Evolutionary conservation across 495 filamentous ascomycete species (phyloP).

Genomic region (Aspergillus baeticus): DNA sequence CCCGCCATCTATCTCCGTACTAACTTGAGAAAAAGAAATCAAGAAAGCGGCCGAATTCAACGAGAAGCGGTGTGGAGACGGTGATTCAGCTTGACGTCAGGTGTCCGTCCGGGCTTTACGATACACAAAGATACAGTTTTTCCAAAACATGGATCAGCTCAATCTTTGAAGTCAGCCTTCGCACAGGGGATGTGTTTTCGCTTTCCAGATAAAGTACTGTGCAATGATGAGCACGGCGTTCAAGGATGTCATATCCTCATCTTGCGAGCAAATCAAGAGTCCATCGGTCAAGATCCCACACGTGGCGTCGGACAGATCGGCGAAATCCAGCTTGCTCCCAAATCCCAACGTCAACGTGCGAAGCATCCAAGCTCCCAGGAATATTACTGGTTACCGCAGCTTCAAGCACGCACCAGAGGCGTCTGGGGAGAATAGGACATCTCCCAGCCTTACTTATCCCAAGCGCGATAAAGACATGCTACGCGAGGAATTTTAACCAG

Average conservation of each 20-base stretch:
- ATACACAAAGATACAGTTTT: no score
- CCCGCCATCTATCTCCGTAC: no score
- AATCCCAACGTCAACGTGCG: slow-evolving; percentile 13
- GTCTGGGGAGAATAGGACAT: not conserved
- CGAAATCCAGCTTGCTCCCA: slow-evolving; percentile 10
- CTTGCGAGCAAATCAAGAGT: slow-evolving; percentile 17
- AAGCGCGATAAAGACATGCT: not conserved
- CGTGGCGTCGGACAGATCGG: slow-evolving; percentile 34
- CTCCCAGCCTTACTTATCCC: not conserved
- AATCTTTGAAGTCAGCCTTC: no score
- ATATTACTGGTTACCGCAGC: not conserved
- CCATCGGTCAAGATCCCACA: slow-evolving; percentile 33
- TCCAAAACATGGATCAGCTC: no score
- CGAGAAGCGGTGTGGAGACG: not conserved
- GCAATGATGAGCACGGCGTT: not conserved
- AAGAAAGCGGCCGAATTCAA: not conserved
- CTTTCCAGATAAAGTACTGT: not conserved
- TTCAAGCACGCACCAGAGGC: not conserved
- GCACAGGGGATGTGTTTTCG: no score
- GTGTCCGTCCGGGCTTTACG: not conserved
- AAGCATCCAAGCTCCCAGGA: not conserved
- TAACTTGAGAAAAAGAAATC: not conserved
- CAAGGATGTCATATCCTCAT: not conserved
- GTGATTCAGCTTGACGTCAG: slow-evolving; percentile 9
- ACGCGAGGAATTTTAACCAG: not conserved